These are phyloP conservation scores for Fulvia fulva DNA, from an alignment of 2,329 filamentous ascomycete species.

Conservation along the genomic window DNA sequence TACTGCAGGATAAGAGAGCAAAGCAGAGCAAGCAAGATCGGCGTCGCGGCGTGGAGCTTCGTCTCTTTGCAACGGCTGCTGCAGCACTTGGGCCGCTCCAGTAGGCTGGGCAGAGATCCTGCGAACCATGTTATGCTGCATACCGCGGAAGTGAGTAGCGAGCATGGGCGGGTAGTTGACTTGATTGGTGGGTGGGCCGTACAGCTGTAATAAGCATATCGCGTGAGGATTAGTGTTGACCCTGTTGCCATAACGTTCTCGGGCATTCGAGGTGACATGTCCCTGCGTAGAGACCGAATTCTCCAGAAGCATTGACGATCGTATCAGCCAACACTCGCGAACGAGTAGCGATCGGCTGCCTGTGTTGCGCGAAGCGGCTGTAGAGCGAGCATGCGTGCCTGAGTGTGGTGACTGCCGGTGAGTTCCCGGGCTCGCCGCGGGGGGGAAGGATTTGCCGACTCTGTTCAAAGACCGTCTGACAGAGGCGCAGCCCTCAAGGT, in stretches of 20 bases:
- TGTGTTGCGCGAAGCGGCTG: too few species aligned
- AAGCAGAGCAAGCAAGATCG: neutral
- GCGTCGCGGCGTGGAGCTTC: neutral
- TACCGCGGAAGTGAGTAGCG: neutral
- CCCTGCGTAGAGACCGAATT: too few species aligned
- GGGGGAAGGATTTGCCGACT: neutral
- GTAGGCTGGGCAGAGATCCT: neutral
- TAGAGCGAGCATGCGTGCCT: neutral
- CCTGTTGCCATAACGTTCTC: too few species aligned
- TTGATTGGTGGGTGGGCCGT: neutral
- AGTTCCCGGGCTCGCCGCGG: neutral
- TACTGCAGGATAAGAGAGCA: neutral
- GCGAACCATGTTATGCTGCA: neutral
- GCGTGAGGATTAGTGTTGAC: neutral
- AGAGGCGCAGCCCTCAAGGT: neutral
- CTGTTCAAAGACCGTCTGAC: neutral
- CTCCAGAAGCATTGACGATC: too few species aligned
- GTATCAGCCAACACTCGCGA: too few species aligned
- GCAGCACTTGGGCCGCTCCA: neutral
- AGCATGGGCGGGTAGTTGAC: neutral
- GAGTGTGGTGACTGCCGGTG: neutral
- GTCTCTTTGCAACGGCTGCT: neutral
- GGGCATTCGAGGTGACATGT: too few species aligned
- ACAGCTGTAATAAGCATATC: neutral
- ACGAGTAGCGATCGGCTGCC: too few species aligned